A percentile compares a stretch with the other conserved stretches of the same genome.
phyloP scores from a whole-genome alignment of 768 basidiomycete genomes.

The Steccherinum ochraceum region DNA sequence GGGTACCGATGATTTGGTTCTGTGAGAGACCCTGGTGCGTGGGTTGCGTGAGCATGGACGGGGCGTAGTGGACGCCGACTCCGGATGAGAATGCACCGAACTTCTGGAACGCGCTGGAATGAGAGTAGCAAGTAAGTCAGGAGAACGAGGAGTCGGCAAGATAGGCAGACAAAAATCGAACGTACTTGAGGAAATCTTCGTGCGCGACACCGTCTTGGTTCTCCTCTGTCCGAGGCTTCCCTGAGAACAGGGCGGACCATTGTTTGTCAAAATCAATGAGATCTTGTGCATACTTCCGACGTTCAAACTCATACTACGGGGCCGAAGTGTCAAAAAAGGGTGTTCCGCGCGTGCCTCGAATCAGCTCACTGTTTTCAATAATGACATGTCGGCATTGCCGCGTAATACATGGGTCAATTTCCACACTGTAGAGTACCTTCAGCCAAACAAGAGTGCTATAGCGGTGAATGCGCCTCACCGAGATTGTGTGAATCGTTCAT shows the following conservation, averaged over 20 bases:
- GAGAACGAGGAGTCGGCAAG: neutral
- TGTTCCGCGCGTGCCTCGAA: no score
- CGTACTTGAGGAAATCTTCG: constrained; percentile 39
- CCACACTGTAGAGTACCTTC: constrained; percentile 31
- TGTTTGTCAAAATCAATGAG: constrained; percentile 48
- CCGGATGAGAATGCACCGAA: constrained; percentile 43
- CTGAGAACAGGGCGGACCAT: constrained; percentile 46
- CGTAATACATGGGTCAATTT: constrained; percentile 45
- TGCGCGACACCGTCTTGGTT: constrained; percentile 41
- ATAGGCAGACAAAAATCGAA: neutral
- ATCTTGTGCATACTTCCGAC: constrained; percentile 47
- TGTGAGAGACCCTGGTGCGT: constrained; percentile 31
- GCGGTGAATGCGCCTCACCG: constrained; percentile 14
- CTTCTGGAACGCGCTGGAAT: constrained; percentile 34
- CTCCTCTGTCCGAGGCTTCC: constrained; percentile 37
- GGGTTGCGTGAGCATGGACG: constrained; percentile 22
- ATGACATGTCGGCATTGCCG: constrained; percentile 37
- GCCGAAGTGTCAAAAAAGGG: neutral
- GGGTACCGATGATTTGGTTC: constrained; percentile 42
- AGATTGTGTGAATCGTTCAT: constrained; percentile 52
- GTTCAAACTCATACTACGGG: constrained; percentile 44
- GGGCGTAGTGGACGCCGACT: constrained; percentile 42
- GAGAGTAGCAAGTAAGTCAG: neutral
- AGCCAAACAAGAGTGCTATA: neutral
- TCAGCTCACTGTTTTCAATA: constrained; percentile 40